Evolutionary conservation across 495 filamentous ascomycete genomes (phyloP).

Genomic region (Penicillium taxi): DNA sequence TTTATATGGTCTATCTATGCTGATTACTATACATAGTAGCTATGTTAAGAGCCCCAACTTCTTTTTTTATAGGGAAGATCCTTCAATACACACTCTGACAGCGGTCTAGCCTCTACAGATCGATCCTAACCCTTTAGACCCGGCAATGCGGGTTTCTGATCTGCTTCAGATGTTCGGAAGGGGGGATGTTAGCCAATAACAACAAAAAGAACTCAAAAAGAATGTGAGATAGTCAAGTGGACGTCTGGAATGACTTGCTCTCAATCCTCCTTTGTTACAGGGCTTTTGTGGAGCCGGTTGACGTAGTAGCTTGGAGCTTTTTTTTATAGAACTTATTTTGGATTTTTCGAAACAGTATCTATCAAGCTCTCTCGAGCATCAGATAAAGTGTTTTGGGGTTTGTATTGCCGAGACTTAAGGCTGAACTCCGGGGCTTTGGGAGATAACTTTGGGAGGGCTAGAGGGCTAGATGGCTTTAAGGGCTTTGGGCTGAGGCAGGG

Average conservation of each 20-base stretch:
- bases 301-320: neutral
- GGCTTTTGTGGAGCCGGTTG: slow-evolving; percentile 14
- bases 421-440: no score
- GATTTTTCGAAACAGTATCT: slow-evolving; percentile 4
- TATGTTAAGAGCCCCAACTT: no score
- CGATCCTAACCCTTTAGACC: slow-evolving; percentile 9
- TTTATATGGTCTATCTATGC: no score
- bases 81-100: no score
- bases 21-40: no score
- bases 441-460: no score
- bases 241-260: slow-evolving; percentile 17
- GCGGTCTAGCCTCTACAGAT: slow-evolving; percentile 4
- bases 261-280: slow-evolving; percentile 16
- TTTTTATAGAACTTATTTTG: no score
- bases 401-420: neutral
- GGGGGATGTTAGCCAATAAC: slow-evolving; percentile 12
- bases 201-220: neutral
- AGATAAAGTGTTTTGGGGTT: slow-evolving; percentile 10
- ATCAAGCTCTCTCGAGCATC: slow-evolving; percentile 1
- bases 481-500: no score
- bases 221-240: slow-evolving; percentile 9
- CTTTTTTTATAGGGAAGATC: no score
- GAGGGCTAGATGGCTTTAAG: no score
- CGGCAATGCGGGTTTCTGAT: slow-evolving; percentile 20
- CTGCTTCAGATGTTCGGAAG: slow-evolving; percentile 14